Base-by-base conservation (phyloP, 176 grass and related monocot genomes). In the Zea luxurians region DNA sequence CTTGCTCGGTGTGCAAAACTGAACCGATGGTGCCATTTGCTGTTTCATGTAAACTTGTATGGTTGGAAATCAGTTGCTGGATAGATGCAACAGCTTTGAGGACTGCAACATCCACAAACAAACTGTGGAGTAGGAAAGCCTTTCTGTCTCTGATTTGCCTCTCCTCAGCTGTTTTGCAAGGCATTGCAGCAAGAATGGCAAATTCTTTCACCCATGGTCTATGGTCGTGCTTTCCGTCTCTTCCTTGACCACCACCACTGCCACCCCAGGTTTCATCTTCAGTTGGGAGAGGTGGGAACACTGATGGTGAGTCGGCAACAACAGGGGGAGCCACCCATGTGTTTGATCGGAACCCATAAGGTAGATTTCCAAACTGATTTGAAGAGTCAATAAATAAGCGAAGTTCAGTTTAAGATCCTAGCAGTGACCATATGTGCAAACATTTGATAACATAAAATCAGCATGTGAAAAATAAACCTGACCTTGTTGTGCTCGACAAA, bases 401-500 rank as follows among this genome's bases (percentile, higher is more conserved):
- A 86, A 64, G 17, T 21, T 78, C 61, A 78, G 61, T 64, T 9
- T 63, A 34, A 35, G 38, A 83, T 68, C 45, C 43, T 27, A 5
- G 20, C 35, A 83, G 50, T 37, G 41, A 35, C 13, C 52, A 65
- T 59, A 48, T 4, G 57, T 87, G 79, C 43, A 81, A 71, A 66
- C 34, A 61, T 15, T 50, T 11, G n/a, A 34, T 12, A 44, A 60
- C 13, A 13, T 0, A 42, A 38, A 66, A 21, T 66, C 3, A 2
- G 1, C 13, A 54, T 12, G 20, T 1, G 11, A 52, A 35, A 21
- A 66, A 12, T 34, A 87, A 75, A 73, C n/a, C 59, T 49, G 77
- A 98, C 96, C 96, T 94, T 98, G 75, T 98, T 98, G 75, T 98
- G 96, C 83, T 98, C 92, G 7, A 98, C 34, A 66, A 98, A 98